Evolutionary conservation across 1,284 basidiomycete species (phyloP).

Genomic region (Ceratorhiza oryzae-sativae): DNA sequence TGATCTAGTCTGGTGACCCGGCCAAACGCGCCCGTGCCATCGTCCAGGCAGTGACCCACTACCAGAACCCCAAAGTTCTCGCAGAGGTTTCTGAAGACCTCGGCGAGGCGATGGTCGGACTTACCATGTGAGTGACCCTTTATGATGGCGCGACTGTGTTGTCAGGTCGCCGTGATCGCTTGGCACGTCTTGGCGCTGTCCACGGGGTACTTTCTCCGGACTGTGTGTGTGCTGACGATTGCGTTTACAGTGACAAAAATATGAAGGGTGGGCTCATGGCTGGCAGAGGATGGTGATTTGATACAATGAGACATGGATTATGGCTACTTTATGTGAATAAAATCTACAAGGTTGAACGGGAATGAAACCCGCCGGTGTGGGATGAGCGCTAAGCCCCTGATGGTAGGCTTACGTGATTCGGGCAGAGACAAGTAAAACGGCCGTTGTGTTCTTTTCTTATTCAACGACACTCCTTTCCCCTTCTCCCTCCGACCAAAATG

Average conservation of each 20-base stretch:
- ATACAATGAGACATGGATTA: background rate
- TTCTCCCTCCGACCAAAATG: background rate
- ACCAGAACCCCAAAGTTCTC: conserved; percentile 88
- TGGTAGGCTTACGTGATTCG: conserved; percentile 22
- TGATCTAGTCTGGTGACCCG: conserved; percentile 83
- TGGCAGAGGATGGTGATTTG: conserved; percentile 58
- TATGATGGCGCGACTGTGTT: too few species aligned
- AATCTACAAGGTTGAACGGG: background rate
- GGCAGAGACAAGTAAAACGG: background rate
- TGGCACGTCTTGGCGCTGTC: conserved; percentile 5
- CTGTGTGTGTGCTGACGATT: background rate
- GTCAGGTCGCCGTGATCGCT: background rate
- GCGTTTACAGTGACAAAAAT: conserved; percentile 60
- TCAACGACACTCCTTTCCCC: conserved; percentile 35
- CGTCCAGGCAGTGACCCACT: conserved; percentile 97
- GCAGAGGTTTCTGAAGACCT: conserved; percentile 89
- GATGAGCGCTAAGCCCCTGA: conserved; percentile 8
- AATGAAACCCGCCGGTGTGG: background rate
- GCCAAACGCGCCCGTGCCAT: conserved; percentile 96
- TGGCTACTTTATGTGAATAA: conserved; percentile 8
- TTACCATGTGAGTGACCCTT: conserved; percentile 84
- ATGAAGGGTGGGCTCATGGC: conserved; percentile 69
- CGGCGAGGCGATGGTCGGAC: conserved; percentile 91
- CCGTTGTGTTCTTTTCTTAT: conserved; percentile 37
- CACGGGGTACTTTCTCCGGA: background rate